phyloP scores from a whole-genome alignment of 768 basidiomycete species.

The Cantharellus cinnabarinus region DNA sequence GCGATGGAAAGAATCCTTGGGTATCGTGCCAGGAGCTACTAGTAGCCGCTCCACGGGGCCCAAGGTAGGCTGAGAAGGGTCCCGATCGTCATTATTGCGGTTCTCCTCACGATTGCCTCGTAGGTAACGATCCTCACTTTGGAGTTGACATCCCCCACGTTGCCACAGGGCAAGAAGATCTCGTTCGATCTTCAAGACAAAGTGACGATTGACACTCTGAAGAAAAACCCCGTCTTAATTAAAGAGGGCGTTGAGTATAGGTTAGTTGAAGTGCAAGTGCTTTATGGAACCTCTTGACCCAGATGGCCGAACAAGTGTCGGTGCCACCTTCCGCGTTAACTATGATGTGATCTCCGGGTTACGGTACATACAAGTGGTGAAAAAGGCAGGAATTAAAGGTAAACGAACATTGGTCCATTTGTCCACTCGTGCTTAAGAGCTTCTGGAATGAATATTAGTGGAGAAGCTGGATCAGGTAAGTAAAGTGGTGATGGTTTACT shows the following conservation, averaged over 20 bases:
- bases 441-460: slow-evolving; percentile 25
- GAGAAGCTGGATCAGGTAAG: slow-evolving; percentile 57
- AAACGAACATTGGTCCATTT: background rate
- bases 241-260: slow-evolving; percentile 83
- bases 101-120: background rate
- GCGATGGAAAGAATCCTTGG: slow-evolving; percentile 90
- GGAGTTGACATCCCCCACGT: slow-evolving; percentile 58
- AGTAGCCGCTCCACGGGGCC: slow-evolving; percentile 28
- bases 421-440: background rate
- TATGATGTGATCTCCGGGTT: slow-evolving; percentile 75
- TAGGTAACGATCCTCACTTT: slow-evolving; percentile 57
- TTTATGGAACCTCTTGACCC: too few relatives aligned
- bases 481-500: background rate
- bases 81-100: background rate
- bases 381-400: slow-evolving; percentile 60
- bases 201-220: slow-evolving; percentile 29
- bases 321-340: slow-evolving; percentile 71
- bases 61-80: slow-evolving; percentile 30
- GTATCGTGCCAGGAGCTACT: slow-evolving; percentile 30
- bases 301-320: slow-evolving; percentile 29
- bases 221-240: slow-evolving; percentile 51
- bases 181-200: slow-evolving; percentile 42
- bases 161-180: slow-evolving; percentile 38
- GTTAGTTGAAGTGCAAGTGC: slow-evolving; percentile 22
- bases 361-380: slow-evolving; percentile 77